A percentile compares a stretch with the other conserved stretches of the same genome.
phyloP scores from a whole-genome alignment of 192 early-diverging fungal genomes.

The Dissophora ornata region DNA sequence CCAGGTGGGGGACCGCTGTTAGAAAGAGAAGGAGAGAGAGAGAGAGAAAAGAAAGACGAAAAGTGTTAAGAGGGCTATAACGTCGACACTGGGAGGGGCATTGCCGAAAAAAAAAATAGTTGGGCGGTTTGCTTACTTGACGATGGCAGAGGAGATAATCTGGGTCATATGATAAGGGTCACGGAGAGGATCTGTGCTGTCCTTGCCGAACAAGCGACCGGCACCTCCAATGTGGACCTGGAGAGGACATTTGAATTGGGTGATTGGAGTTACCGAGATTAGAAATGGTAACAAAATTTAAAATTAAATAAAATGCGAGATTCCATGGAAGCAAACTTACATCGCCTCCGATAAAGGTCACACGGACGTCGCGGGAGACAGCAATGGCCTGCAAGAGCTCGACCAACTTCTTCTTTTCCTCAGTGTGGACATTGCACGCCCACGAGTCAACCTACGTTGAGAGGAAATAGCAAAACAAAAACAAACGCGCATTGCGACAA shows the following conservation, averaged over 20 bases:
- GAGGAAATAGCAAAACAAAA: not conserved
- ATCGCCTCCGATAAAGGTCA: constrained; percentile 88
- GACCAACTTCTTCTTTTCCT: constrained; percentile 79
- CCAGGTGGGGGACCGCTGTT: constrained; percentile 76
- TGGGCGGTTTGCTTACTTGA: constrained; percentile 64
- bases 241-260: constrained; percentile 6
- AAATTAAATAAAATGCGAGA: no score
- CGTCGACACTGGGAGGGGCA: not conserved
- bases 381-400: constrained; percentile 75
- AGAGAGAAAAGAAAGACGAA: constrained; percentile 3
- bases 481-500: no score
- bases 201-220: constrained; percentile 66
- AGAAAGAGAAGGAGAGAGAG: constrained; percentile 1
- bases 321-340: constrained; percentile 67
- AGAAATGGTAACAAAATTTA: no score
- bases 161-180: constrained; percentile 84
- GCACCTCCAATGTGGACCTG: constrained; percentile 74
- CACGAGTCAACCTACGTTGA: constrained; percentile 38
- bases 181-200: constrained; percentile 62
- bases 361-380: constrained; percentile 65
- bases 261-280: not conserved
- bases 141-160: constrained; percentile 84
- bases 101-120: not conserved
- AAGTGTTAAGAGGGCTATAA: no score
- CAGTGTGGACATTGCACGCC: constrained; percentile 65